Evolutionary conservation across 148 eudicot genomes (phyloP).

Genomic region (Pouteria glomerata): DNA sequence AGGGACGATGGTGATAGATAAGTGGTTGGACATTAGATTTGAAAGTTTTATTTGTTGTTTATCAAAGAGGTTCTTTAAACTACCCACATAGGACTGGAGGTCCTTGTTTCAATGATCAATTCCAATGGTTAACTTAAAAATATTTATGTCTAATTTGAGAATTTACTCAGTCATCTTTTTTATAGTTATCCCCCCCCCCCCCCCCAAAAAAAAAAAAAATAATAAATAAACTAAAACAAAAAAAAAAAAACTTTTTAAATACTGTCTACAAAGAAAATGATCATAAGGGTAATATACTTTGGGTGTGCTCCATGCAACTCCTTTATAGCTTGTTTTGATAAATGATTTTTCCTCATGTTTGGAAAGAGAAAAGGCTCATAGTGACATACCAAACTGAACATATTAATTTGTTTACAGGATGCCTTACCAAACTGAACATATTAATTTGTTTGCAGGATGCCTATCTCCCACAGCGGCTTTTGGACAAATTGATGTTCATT

Average conservation of each 20-base stretch:
- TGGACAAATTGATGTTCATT: slow-evolving; percentile 95
- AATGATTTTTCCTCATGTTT: not conserved
- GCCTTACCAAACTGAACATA: slow-evolving; percentile 16
- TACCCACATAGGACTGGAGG: not conserved
- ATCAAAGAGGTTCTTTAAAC: too few species aligned
- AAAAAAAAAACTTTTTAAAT: too few species aligned
- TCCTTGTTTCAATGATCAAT: too few species aligned
- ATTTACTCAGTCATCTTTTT: slow-evolving; percentile 2
- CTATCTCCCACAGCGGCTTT: slow-evolving; percentile 94
- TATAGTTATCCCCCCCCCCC: too few species aligned
- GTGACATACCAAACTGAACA: too few species aligned
- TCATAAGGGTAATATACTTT: too few species aligned
- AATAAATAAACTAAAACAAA: not conserved
- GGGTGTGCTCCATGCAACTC: not conserved
- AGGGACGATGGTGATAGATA: not conserved
- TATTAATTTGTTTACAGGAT: slow-evolving; percentile 51
- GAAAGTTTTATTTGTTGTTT: not conserved
- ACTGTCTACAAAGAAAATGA: too few species aligned
- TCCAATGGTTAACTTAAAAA: not conserved
- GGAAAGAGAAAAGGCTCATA: slow-evolving; percentile 1
- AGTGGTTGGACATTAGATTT: not conserved
- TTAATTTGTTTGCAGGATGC: slow-evolving; percentile 68
- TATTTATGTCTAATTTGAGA: not conserved
- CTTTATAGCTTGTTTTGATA: not conserved
- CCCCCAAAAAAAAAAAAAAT: not conserved